Base-by-base conservation (phyloP, 345 rosid species). In the Acer yangbiense region DNA sequence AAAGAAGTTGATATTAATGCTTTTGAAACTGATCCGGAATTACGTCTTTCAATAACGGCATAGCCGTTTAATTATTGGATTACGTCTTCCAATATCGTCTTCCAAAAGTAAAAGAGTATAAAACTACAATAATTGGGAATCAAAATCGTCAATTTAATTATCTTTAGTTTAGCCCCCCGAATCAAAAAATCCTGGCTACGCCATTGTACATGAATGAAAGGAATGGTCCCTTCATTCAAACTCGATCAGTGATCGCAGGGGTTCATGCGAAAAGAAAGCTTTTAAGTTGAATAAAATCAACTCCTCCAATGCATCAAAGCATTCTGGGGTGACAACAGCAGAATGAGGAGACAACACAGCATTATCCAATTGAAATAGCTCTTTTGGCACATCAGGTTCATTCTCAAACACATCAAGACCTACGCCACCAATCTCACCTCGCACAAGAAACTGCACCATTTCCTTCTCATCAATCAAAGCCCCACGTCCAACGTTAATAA, bases 321-420 rank as follows among this genome's bases (percentile, higher is more conserved):
- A 80, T 76, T 86, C 84, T 2, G 87, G 78, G 21, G 89, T 86
- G n/a, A 79, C 52, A 27, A 71, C 81, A 29, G 86, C 87, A 6
- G 57, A 14, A 65, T 82, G 86, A 0, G 86, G 84, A 18, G 87
- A 84, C 35, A 86, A 25, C 21, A 84, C 89, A 52, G 82, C 81
- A 46, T 84, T 86, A 23, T 84, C 84, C 77, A 82, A 70, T 1
- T 58, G 44, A 18, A 76, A 68, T 0, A 84, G 68, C 67, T 80
- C 76, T 32, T 67, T 16, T 13, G 84, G 84, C 76, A 84, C 79
- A 68, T 73, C 7, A 23, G 85, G 89, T 68, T 84, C 87, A 55
- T 83, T 66, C 82, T 83, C 82, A 71, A 83, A 86, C 79, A 86
- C 87, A 73, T 83, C 89, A 55, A 86, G 79, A 1, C 87, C 87